Base-by-base conservation (phyloP, 148 eudicot genomes). In the Fagopyrum tataricum region DNA sequence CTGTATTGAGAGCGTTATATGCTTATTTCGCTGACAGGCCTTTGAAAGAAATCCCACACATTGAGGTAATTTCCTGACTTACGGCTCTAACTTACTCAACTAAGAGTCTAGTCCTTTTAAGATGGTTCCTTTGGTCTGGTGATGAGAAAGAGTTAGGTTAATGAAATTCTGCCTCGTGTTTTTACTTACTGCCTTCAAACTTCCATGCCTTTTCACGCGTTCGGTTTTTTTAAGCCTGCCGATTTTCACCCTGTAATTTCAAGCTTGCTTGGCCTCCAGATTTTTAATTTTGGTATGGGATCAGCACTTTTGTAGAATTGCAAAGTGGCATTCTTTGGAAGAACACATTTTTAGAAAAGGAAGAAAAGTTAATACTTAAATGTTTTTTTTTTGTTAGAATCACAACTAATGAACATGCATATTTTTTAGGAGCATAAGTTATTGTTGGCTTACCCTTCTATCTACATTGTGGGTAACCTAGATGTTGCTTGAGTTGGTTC, bases 1-100 rank as follows among this genome's bases (percentile, higher is more conserved):
- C 96, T 26, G 87, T 91, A 69, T 72, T 95, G 85, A 85, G 99
- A 82, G 99, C 99, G 76, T 77, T 95, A 67, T 95, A 95, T 83
- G 97, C 97, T 72, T 95, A 95, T 84, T 92, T 95, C 86, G 97
- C 99, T 71, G 99, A 95, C 77, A 87, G 96, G 83, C 99, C 99
- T 12, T 81, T 95, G 82, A 86, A 88, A 69, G 99, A 95, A 87
- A 81, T 95, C 78, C 99, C 99, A 37, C 85, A 88, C 81, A 90
- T 92, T 75, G 99, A 95, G 99, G 99, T 95, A 87, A 76, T 23
- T 58, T 23, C 11, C 37, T 58, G 64, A 58, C 62, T 24, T 12
- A 14, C 41, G 10, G 23, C 10, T 23, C 67, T 61, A 31, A 31
- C 37, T 1, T 61, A 37, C 31, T 61, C 31, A 7, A 61, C 41